Evolutionary conservation across 2,329 filamentous ascomycete genomes (phyloP).

Genomic region (Exophiala spinifera): DNA sequence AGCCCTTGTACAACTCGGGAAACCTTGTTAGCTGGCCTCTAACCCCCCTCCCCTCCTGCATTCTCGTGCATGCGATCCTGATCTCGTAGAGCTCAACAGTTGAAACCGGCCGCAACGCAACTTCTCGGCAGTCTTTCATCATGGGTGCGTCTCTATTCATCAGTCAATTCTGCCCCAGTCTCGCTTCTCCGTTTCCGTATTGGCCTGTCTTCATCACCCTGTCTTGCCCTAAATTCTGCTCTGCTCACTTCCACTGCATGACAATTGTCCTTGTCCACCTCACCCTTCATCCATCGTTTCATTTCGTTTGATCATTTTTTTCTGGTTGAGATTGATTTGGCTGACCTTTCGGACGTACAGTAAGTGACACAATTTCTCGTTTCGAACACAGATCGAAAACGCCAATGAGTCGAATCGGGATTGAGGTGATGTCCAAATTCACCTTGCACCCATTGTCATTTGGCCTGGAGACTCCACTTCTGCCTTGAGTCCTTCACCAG

Average conservation of each 20-base stretch:
- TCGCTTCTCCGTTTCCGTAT: conserved; percentile 25
- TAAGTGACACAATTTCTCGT: conserved; percentile 24
- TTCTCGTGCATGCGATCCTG: conserved; percentile 33
- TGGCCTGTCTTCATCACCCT: conserved; percentile 18
- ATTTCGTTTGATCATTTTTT: conserved; percentile 10
- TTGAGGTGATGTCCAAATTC: conserved; percentile 6
- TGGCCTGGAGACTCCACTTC: conserved; percentile 21
- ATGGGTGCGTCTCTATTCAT: conserved; percentile 33
- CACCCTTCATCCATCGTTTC: conserved; percentile 20
- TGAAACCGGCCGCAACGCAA: conserved; percentile 23
- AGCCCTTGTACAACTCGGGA: conserved; percentile 29
- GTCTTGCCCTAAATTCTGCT: conserved; percentile 18
- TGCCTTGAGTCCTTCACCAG: conserved; percentile 20
- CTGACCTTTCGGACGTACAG: conserved; percentile 19
- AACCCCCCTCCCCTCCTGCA: conserved; percentile 28
- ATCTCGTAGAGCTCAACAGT: conserved; percentile 31
- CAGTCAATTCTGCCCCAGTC: conserved; percentile 24
- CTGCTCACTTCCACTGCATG: conserved; percentile 11
- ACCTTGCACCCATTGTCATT: conserved; percentile 16
- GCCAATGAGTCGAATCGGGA: conserved; percentile 1
- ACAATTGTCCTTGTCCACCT: conserved; percentile 13
- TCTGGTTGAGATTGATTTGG: conserved; percentile 6
- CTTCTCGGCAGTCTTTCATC: conserved; percentile 33
- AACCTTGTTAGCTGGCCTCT: conserved; percentile 32
- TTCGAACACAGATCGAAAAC: conserved; percentile 11